phyloP scores from a whole-genome alignment of 306 rosid genomes.

The Geum urbanum region DNA sequence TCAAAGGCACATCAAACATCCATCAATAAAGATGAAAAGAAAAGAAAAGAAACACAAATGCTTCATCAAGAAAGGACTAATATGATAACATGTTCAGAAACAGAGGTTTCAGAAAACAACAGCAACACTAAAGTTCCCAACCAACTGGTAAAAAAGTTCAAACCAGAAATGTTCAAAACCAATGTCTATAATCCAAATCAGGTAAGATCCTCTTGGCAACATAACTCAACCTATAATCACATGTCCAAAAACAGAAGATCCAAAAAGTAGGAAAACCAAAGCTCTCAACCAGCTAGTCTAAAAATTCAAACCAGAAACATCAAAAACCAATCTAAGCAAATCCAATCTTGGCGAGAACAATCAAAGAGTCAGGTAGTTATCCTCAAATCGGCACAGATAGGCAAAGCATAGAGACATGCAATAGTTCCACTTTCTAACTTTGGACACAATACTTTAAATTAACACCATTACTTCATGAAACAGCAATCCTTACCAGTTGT shows the following conservation, averaged over 20 bases:
- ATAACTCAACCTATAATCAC: background rate
- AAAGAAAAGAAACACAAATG: no score
- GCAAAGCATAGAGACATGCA: background rate
- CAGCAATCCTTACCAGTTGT: slow-evolving; percentile 72
- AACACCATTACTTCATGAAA: slow-evolving; percentile 11
- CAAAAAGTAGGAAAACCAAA: background rate
- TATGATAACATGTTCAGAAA: background rate
- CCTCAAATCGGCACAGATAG: background rate
- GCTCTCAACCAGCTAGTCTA: background rate
- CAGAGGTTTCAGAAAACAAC: background rate
- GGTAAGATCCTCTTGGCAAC: background rate
- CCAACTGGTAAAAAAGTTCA: background rate
- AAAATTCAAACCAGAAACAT: background rate
- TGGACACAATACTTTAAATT: slow-evolving; percentile 7
- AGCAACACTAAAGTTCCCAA: background rate
- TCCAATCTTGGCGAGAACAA: background rate
- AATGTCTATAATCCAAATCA: background rate
- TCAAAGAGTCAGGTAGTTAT: background rate
- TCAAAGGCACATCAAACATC: slow-evolving; percentile 21
- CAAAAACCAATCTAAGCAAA: background rate
- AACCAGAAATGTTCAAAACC: background rate
- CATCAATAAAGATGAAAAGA: slow-evolving; percentile 2
- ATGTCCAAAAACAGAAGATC: background rate
- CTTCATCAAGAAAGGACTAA: background rate
- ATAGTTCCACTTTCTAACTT: background rate